Evolutionary conservation across 2,329 filamentous ascomycete species (phyloP), one percentile per base, ranked within the genome.

Genomic region (Colletotrichum liriopes): DNA sequence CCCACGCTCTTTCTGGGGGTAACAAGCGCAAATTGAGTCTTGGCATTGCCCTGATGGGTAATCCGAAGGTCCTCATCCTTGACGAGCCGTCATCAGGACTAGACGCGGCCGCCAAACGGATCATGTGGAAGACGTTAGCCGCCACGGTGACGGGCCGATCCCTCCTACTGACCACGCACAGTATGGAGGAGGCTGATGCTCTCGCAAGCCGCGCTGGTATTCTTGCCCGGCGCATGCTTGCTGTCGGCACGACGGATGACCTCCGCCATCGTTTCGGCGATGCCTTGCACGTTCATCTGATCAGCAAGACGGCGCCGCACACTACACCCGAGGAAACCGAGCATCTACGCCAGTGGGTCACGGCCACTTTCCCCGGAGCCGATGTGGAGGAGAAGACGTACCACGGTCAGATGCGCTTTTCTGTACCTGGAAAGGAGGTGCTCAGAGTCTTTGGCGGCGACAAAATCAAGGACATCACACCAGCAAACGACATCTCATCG

Each of bases 161-260:
- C 0, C 90, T 98, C 20, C 86, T 98, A 1, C 88, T 98, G 23
- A 98, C 96, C 0, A 98, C 96, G 0, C 96, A 98, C 81, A 94
- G 91, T 60, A 98, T 98, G 95, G 95, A 98, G 80, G 96, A 98
- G 82, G 96, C 95, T 0, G 94, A 97, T 78, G 95, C 95, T 0
- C 86, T 98, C 2, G 95, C 95, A 0, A 91, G 91, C 39, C 89
- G 94, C 1, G 94, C 93, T 0, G 96, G 94, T 16, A 98, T 98
- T 75, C 91, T 98, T 83, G 94, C 95, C 11, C 89, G 90, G 76
- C 88, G 91, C 41, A 97, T 98, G 94, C 86, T 98, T 29, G 95
- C 95, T 0, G 86, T 96, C 11, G 95, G 95, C 5, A 93, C 92
- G 0, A 92, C 91, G 0, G 91, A 94, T 43, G 85, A 91, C 69